Percentiles rank a stretch among this genome's conserved stretches.
phyloP scores from a whole-genome alignment of 768 basidiomycete species.

The Cystobasidium onofrii region DNA sequence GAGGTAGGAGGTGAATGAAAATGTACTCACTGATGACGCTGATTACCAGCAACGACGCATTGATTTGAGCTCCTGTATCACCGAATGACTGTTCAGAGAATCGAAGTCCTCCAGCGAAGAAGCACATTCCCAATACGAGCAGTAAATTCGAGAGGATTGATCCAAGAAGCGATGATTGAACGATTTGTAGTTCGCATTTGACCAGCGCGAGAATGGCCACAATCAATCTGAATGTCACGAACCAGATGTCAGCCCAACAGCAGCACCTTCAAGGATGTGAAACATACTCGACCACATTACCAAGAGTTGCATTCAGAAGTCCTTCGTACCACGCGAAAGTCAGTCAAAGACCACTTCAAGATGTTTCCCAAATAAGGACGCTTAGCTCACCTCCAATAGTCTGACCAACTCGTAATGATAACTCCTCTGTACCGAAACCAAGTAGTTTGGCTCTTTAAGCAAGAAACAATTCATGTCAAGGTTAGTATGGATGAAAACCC shows the following conservation, averaged over 20 bases:
- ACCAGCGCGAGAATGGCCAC: constrained; percentile 61
- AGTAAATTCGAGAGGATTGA: constrained; percentile 70
- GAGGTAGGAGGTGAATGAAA: neutral
- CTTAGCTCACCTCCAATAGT: constrained; percentile 24
- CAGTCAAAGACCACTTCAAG: neutral
- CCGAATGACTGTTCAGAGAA: constrained; percentile 29
- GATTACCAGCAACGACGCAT: constrained; percentile 33
- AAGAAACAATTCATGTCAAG: constrained; percentile 52
- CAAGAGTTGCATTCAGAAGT: constrained; percentile 66
- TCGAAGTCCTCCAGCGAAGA: constrained; percentile 29
- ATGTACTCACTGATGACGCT: constrained; percentile 30
- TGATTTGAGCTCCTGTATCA: constrained; percentile 31
- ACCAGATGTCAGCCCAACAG: neutral
- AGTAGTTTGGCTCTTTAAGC: constrained; percentile 52
- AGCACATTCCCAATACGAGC: constrained; percentile 70
- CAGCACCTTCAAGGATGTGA: constrained; percentile 20
- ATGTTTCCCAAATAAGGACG: neutral
- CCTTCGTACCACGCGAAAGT: neutral
- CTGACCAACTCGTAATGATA: constrained; percentile 67
- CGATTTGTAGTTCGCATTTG: constrained; percentile 76
- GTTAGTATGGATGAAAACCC: neutral
- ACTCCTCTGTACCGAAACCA: constrained; percentile 72
- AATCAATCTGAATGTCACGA: neutral
- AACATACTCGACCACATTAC: constrained; percentile 38
- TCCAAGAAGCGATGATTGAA: constrained; percentile 72